Percentiles rank a stretch among this genome's conserved stretches.
These are phyloP conservation scores for Cyamopsis tetragonoloba DNA, from an alignment of 306 rosid species.

Conservation along the genomic window DNA sequence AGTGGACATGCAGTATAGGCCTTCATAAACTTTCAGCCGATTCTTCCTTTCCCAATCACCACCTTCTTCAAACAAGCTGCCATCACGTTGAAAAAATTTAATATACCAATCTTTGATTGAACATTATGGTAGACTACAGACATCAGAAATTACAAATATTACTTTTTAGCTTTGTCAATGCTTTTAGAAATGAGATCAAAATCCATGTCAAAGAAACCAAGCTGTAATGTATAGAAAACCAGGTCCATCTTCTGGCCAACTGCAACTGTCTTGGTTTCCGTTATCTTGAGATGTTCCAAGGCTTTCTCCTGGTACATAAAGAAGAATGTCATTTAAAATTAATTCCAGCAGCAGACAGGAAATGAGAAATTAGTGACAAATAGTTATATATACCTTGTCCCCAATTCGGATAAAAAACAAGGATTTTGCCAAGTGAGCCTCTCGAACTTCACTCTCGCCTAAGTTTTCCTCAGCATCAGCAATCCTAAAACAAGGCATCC, in stretches of 20 bases:
- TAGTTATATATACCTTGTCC: slow-evolving; percentile 56
- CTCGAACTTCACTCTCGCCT: slow-evolving; percentile 97
- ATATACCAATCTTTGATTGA: neutral
- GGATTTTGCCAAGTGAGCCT: slow-evolving; percentile 90
- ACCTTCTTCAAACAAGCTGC: slow-evolving; percentile 94
- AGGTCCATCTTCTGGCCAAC: slow-evolving; percentile 96
- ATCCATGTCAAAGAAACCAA: slow-evolving; percentile 90
- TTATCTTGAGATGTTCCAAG: slow-evolving; percentile 77
- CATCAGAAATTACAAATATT: neutral
- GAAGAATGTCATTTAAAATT: neutral
- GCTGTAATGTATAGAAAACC: slow-evolving; percentile 77
- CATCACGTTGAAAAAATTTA: slow-evolving; percentile 28
- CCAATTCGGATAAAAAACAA: slow-evolving; percentile 77
- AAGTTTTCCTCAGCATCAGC: slow-evolving; percentile 94
- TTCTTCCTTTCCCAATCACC: slow-evolving; percentile 99
- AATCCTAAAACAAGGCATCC: slow-evolving; percentile 52
- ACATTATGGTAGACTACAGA: neutral
- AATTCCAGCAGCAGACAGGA: slow-evolving; percentile 10
- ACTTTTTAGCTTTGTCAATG: slow-evolving; percentile 83
- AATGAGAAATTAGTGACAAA: neutral
- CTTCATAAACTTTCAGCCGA: slow-evolving; percentile 83
- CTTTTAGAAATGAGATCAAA: slow-evolving; percentile 87
- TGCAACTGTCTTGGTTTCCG: slow-evolving; percentile 88
- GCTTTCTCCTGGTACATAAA: slow-evolving; percentile 64
- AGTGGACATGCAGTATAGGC: slow-evolving; percentile 81